Evolutionary conservation across 495 filamentous ascomycete species (phyloP).

Genomic region (Rhypophila decipiens): DNA sequence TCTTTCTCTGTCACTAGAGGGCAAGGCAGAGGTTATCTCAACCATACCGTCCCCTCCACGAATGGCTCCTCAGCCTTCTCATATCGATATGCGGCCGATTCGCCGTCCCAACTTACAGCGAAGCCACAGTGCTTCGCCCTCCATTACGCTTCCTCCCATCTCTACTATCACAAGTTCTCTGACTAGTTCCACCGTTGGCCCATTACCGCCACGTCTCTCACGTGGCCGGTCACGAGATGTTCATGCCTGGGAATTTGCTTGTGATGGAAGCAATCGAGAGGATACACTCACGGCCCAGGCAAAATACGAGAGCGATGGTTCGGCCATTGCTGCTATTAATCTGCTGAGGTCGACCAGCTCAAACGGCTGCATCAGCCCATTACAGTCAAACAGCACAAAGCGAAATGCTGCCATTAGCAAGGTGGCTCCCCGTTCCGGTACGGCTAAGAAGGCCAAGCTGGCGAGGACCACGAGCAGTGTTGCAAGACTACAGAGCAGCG

Average conservation of each 20-base stretch:
- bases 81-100: conserved; percentile 36
- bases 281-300: conserved; percentile 66
- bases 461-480: conserved; percentile 58
- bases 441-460: conserved; percentile 59
- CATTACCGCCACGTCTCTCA: conserved; percentile 34
- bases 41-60: conserved; percentile 67
- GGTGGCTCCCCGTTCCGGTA: conserved; percentile 37
- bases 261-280: conserved; percentile 60
- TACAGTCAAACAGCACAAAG: conserved; percentile 49
- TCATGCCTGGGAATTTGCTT: conserved; percentile 77
- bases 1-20: conserved; percentile 72
- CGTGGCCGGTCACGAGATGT: conserved; percentile 75
- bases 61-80: conserved; percentile 17
- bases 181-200: conserved; percentile 34
- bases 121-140: conserved; percentile 44
- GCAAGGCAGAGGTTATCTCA: conserved; percentile 72
- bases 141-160: conserved; percentile 45
- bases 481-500: conserved; percentile 55
- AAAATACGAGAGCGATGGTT: conserved; percentile 64
- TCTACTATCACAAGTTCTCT: conserved; percentile 56
- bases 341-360: conserved; percentile 61
- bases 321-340: conserved; percentile 63
- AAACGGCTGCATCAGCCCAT: conserved; percentile 35
- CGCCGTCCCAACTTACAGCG: conserved; percentile 46
- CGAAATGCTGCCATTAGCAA: conserved; percentile 49